Evolutionary conservation across 305 asterid species (phyloP), one percentile per base, ranked within the genome.

Genomic region (Fraxinus platypoda): DNA sequence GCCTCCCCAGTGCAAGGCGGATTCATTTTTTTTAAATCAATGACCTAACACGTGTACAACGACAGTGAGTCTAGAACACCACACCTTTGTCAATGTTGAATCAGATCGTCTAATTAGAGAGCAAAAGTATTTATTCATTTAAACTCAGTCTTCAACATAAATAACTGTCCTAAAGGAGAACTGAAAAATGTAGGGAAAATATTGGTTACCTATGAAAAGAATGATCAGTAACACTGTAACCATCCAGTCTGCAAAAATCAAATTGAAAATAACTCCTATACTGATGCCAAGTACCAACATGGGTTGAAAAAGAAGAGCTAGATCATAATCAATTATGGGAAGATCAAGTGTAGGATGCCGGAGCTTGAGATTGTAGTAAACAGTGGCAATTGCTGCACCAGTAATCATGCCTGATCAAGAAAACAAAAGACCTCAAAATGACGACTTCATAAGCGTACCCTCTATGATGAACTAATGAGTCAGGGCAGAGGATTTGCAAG

Each of bases 241-340:
- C 93, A 92, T 90, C 95, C 95, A 92, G 54, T 90, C 95, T 7
- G 94, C 90, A 72, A 91, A 87, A 41, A 91, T 84, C 75, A 91
- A 85, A 46, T 91, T 91, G 89, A 90, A 41, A 41, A 41, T 41
- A 41, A 41, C 52, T 41, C 52, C 15, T 41, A 41, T 41, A 41
- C 15, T 41, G 52, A 41, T 41, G 52, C 17, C 13, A 41, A 37
- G 52, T 41, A 41, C 13, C 13, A 41, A 41, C 52, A 41, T 41
- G 52, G 17, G 52, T 41, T 41, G 52, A 41, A 11, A 41, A 41
- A 41, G 52, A 41, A 41, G 52, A 41, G 52, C 52, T 41, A 41
- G 52, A 11, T 41, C 13, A 41, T 41, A 11, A 41, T 41, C 13
- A 41, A 41, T 41, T 41, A 41, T 41, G 52, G 52, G 15, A 41